Evolutionary conservation across 805 yeast genomes (phyloP), one percentile per base, ranked within the genome.

Genomic region (Starmerella vitae): DNA sequence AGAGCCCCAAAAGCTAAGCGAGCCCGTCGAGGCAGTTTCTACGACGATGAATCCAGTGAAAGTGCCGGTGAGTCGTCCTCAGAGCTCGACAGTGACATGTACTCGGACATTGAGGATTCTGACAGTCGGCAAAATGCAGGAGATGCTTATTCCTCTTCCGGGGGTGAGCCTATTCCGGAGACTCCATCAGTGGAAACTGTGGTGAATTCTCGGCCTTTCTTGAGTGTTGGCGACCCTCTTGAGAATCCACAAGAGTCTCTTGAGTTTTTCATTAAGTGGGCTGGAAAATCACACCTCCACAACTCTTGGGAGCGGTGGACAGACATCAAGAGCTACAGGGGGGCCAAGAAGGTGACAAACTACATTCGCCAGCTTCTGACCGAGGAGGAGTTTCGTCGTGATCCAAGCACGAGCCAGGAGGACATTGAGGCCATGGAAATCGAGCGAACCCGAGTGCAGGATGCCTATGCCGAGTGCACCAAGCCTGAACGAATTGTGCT

Each of bases 361-460:
- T 91, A 85, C 59, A 78, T 86, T 56, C 80, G 78, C 51, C 74
- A 62, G 53, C 74, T 91, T 39, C 62, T 81, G 5, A 61, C 70
- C 42, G 95, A 86, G 54, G 72, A 72, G 50, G 81, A 81, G 53
- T 68, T 85, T 32, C 70, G 94, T 49, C 65, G 64, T 34, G 96
- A 88, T 54, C 81, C 94, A 0, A 60, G 64, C 42, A 82, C 93
- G 3, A 83, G 95, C 1, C 71, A 80, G 38, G 98, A 88, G 60
- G 97, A 91, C 49, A 67, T 88, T 29, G 98, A 88, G 59, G 78
- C 84, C 17, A 78, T 88, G 85, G 94, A 85, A 53, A 71, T 88
- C 47, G 97, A 88, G 53, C 71, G 76, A 20, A 96, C 85, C 55
- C 70, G 94, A 34, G 69, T 78, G 55, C 65, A 81, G 29, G 97